Percentiles rank a stretch among this genome's conserved stretches.
These are phyloP conservation scores for Parascedosporium putredinis DNA, from an alignment of 2,329 filamentous ascomycete species.

Conservation along the genomic window DNA sequence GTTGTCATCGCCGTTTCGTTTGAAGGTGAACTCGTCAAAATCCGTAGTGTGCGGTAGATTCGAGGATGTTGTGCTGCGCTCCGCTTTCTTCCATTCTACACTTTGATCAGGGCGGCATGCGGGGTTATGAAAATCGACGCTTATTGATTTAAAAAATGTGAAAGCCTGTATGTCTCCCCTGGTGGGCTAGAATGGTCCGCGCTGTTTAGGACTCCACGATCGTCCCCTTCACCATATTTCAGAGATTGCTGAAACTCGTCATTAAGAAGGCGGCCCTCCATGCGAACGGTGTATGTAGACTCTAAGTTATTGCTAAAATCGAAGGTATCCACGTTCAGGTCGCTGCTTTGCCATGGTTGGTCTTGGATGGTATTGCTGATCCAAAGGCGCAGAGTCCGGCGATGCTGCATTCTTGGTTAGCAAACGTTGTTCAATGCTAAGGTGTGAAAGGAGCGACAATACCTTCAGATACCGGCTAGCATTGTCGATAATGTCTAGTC, in stretches of 20 bases:
- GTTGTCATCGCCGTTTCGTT: constrained; percentile 85
- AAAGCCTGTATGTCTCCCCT: constrained; percentile 46
- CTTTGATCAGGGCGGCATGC: constrained; percentile 45
- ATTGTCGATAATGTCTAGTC: constrained; percentile 78
- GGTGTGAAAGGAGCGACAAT: constrained; percentile 7
- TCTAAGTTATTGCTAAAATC: constrained; percentile 71
- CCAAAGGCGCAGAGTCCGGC: constrained; percentile 72
- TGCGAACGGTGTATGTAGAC: constrained; percentile 80
- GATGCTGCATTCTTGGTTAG: constrained; percentile 7
- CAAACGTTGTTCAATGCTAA: not conserved
- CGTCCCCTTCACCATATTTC: constrained; percentile 19
- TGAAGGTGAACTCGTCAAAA: constrained; percentile 87
- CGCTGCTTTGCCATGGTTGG: constrained; percentile 75
- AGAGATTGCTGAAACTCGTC: constrained; percentile 36
- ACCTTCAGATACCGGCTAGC: constrained; percentile 65
- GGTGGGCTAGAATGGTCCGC: constrained; percentile 30
- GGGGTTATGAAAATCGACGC: constrained; percentile 56
- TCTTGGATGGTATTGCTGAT: constrained; percentile 90
- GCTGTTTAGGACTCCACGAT: constrained; percentile 14
- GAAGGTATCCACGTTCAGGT: constrained; percentile 61
- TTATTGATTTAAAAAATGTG: constrained; percentile 72
- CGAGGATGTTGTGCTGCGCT: constrained; percentile 33
- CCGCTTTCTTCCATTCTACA: constrained; percentile 84
- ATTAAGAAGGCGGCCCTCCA: constrained; percentile 76
- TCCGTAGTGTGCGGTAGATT: constrained; percentile 54